Evolutionary conservation across 2,329 filamentous ascomycete genomes (phyloP).

Genomic region (Rutstroemia sp.): DNA sequence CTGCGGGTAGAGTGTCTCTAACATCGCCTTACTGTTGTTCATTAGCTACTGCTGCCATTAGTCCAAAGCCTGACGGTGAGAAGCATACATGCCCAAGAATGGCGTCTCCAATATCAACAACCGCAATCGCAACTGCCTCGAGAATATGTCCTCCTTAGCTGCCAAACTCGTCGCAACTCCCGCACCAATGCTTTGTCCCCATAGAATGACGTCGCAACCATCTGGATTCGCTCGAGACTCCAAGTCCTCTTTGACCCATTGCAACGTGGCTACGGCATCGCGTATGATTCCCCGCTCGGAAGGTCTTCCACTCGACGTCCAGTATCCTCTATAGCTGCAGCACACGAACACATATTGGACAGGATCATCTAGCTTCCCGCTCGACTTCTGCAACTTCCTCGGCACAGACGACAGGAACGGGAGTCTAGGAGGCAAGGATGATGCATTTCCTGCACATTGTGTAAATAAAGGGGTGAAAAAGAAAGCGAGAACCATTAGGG

Average conservation of each 20-base stretch:
- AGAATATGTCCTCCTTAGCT: conserved; percentile 11
- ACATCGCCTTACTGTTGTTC: conserved; percentile 46
- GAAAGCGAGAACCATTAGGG: not conserved
- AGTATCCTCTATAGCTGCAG: conserved; percentile 51
- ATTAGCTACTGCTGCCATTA: not conserved
- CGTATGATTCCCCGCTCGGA: conserved; percentile 62
- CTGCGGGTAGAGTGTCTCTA: conserved; percentile 66
- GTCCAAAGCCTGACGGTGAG: not conserved
- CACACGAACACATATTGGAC: conserved; percentile 43
- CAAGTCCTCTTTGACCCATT: conserved; percentile 48
- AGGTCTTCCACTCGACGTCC: conserved; percentile 66
- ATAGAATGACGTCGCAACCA: conserved; percentile 45
- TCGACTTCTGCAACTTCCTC: conserved; percentile 35
- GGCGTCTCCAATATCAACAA: conserved; percentile 67
- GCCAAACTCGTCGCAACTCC: conserved; percentile 56
- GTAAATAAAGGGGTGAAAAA: conserved; percentile 2
- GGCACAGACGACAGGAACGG: conserved; percentile 49
- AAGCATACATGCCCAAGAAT: conserved; percentile 51
- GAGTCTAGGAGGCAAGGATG: conserved; percentile 49
- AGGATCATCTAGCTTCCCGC: not conserved
- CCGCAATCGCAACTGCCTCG: conserved; percentile 23
- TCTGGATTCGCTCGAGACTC: conserved; percentile 12
- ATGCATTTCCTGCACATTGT: conserved; percentile 44
- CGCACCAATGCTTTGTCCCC: conserved; percentile 72
- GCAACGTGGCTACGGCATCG: conserved; percentile 57